Conservation (phyloP, 768 basidiomycete genomes). For the Daedaleopsis nitida region DNA sequence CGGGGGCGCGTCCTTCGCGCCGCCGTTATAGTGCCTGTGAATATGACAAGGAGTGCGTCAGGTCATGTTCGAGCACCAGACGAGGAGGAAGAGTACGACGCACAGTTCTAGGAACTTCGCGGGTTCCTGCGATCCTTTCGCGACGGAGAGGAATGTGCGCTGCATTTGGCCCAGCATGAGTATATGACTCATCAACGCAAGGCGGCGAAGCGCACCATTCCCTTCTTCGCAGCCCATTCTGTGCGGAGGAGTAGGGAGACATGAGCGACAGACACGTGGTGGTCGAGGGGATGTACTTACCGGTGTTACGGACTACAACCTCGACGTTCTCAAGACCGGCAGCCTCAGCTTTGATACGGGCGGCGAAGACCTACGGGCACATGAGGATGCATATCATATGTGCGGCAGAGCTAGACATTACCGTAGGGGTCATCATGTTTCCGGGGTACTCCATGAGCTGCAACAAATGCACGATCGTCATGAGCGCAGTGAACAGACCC, state of each 20-base stretch:
- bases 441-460: slow-evolving; percentile 85
- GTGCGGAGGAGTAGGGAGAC: not conserved
- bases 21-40: slow-evolving; percentile 80
- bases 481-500: too few relatives aligned
- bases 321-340: slow-evolving; percentile 66
- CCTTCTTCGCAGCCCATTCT: slow-evolving; percentile 84
- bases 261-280: too few relatives aligned
- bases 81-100: slow-evolving; percentile 9
- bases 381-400: not conserved
- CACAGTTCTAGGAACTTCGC: slow-evolving; percentile 88
- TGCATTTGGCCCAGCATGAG: slow-evolving; percentile 27
- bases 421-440: slow-evolving; percentile 85
- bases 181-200: too few relatives aligned
- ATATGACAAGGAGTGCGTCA: too few relatives aligned
- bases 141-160: slow-evolving; percentile 87
- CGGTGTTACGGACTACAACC: slow-evolving; percentile 72
- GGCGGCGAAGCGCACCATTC: slow-evolving; percentile 56
- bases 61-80: not conserved
- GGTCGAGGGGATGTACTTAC: slow-evolving; percentile 35
- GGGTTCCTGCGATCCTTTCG: slow-evolving; percentile 79
- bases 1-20: slow-evolving; percentile 55
- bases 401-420: slow-evolving; percentile 30
- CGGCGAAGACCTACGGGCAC: slow-evolving; percentile 57
- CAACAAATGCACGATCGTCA: too few relatives aligned
- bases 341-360: slow-evolving; percentile 71